Conservation (phyloP, 2,329 filamentous ascomycete genomes). For the Trichoderma brevicompactum region DNA sequence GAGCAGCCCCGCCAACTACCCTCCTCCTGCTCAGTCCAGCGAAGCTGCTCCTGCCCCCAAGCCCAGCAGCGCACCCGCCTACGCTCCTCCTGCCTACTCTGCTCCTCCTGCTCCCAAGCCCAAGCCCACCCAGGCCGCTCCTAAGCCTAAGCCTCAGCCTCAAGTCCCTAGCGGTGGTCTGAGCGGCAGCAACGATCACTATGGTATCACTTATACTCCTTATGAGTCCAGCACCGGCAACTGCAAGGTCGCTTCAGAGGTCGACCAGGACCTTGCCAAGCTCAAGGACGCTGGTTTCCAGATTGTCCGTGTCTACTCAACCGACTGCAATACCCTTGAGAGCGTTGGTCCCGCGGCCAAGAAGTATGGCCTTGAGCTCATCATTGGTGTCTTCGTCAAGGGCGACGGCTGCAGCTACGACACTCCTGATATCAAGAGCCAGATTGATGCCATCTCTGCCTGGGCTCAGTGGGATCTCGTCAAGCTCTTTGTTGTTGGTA, state of each 20-base stretch:
- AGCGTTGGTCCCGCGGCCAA: slow-evolving; percentile 73
- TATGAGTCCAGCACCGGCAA: slow-evolving; percentile 61
- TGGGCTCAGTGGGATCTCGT: slow-evolving; percentile 79
- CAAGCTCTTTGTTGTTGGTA: slow-evolving; percentile 82
- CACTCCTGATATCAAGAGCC: slow-evolving; percentile 66
- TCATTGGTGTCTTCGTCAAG: slow-evolving; percentile 87
- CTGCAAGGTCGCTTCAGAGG: slow-evolving; percentile 67
- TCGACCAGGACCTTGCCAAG: slow-evolving; percentile 62
- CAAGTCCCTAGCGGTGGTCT: slow-evolving; percentile 39
- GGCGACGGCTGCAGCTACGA: slow-evolving; percentile 61
- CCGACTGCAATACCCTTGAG: slow-evolving; percentile 82
- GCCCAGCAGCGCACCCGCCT: not conserved
- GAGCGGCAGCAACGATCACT: slow-evolving; percentile 58
- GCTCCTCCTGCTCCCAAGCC: slow-evolving; percentile 26
- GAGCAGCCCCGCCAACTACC: slow-evolving; percentile 29
- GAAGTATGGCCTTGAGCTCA: slow-evolving; percentile 72
- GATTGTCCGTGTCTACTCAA: slow-evolving; percentile 82
- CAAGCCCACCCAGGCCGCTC: slow-evolving; percentile 30
- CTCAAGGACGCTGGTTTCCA: slow-evolving; percentile 71
- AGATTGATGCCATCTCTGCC: slow-evolving; percentile 72
- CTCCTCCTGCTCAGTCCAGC: slow-evolving; percentile 25
- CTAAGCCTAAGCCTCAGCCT: slow-evolving; percentile 29
- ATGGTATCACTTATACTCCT: slow-evolving; percentile 81
- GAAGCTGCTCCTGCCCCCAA: slow-evolving; percentile 16
- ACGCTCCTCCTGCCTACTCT: slow-evolving; percentile 5